Evolutionary conservation across 768 basidiomycete species (phyloP).

Genomic region (Auricularia sp.): DNA sequence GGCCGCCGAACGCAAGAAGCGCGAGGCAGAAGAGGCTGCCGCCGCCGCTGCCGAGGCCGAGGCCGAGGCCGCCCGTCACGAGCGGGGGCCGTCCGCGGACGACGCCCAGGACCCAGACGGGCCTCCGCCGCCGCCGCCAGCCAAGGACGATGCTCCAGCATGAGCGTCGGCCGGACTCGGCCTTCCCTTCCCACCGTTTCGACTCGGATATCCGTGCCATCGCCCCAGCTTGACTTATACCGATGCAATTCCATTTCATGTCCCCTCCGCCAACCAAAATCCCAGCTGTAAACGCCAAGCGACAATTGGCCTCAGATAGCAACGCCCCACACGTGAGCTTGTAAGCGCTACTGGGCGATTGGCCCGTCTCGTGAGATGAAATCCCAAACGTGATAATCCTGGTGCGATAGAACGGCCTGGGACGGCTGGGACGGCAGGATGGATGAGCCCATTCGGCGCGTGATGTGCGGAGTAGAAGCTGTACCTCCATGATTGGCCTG

Average conservation of each 20-base stretch:
- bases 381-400: too few relatives aligned
- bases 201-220: not conserved
- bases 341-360: too few relatives aligned
- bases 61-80: too few relatives aligned
- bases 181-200: not conserved
- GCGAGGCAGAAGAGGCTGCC: conserved; percentile 29
- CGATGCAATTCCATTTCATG: not conserved
- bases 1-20: conserved; percentile 52
- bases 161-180: not conserved
- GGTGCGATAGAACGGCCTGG: too few relatives aligned
- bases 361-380: too few relatives aligned
- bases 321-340: too few relatives aligned
- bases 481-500: too few relatives aligned
- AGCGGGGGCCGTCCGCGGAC: not conserved
- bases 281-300: too few relatives aligned
- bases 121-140: conserved; percentile 6
- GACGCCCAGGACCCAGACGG: conserved; percentile 3
- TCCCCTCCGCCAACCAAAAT: not conserved
- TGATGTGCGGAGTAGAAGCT: too few relatives aligned
- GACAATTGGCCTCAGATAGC: too few relatives aligned
- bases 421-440: too few relatives aligned
- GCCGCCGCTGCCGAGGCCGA: conserved; percentile 16
- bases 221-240: not conserved
- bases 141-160: conserved; percentile 4
- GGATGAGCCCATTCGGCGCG: too few relatives aligned